Evolutionary conservation across 495 filamentous ascomycete genomes (phyloP), one percentile per base, ranked within the genome.

Genomic region (Penicillium goetzii): DNA sequence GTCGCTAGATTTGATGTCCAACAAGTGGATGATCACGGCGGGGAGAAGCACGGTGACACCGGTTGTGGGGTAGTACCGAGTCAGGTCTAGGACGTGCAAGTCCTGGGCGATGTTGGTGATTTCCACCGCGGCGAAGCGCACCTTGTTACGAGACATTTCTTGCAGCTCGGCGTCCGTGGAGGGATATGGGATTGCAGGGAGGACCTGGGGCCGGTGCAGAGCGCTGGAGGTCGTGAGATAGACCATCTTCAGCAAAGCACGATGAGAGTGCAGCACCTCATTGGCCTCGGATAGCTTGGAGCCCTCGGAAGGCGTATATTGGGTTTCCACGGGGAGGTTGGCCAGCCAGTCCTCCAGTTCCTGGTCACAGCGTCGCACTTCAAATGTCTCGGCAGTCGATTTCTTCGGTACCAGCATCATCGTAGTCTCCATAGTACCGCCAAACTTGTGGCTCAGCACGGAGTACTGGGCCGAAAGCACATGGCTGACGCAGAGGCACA

Each of bases 381-480:
- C 85, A 56, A 89, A 85, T 15, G 89, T 85, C 60, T 92, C 90
- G 17, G 90, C 86, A 10, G 90, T 85, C 55, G 88, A 87, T 74
- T 94, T 96, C 74, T 91, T 92, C 3, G 92, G 92, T 9, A 95
- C 85, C 30, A 96, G 80, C 91, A 97, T 93, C 86, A 93, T 91
- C 21, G 90, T 95, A 12, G 89, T 92, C 61, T 87, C 83, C 33
- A 89, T 91, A 15, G 82, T 90, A 40, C 89, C 88, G 40, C 88
- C 85, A 70, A 92, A 91, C 64, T 90, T 86, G 63, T 90, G 86
- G 68, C 91, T 91, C 36, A 95, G 77, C 9, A 95, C 90, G n/a
- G 90, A 94, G 72, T 97, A 97, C 69, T 96, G 93, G 17, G 90
- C 87, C 23, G 87, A 86, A 40, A 97, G 80, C 57, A 97, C 92